phyloP scores from a whole-genome alignment of 768 basidiomycete species.

The Punctularia strigosozonata region DNA sequence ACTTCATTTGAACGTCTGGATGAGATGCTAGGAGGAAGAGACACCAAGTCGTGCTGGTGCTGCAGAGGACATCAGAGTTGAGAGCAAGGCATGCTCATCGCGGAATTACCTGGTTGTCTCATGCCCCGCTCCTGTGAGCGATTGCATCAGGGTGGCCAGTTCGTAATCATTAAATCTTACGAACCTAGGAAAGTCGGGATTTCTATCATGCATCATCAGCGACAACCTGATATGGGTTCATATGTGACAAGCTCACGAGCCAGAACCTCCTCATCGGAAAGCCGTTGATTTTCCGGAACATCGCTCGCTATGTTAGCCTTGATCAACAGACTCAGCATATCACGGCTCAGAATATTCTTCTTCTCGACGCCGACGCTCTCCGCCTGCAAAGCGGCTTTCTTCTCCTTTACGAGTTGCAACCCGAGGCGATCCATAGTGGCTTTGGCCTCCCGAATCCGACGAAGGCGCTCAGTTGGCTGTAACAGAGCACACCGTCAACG shows the following conservation, averaged over 20 bases:
- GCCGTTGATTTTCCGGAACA: slow-evolving; percentile 13
- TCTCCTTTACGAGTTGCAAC: slow-evolving; percentile 7
- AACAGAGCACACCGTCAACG: not conserved
- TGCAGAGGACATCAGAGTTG: no score
- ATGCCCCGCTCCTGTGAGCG: slow-evolving; percentile 2
- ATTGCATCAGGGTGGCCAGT: no score
- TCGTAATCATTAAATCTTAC: no score
- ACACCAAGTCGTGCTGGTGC: slow-evolving; percentile 16
- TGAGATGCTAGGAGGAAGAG: slow-evolving; percentile 21
- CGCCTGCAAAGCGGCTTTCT: slow-evolving; percentile 8
- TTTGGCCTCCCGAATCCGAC: slow-evolving; percentile 1
- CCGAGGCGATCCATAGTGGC: slow-evolving; percentile 9
- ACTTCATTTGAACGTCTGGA: slow-evolving; percentile 21
- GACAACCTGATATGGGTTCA: not conserved
- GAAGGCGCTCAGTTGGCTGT: slow-evolving; percentile 5
- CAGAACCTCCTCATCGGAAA: slow-evolving; percentile 22
- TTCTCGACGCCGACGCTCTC: slow-evolving; percentile 3
- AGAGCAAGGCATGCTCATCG: no score
- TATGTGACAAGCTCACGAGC: slow-evolving; percentile 11
- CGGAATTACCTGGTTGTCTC: slow-evolving; percentile 17
- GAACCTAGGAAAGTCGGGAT: slow-evolving; percentile 20
- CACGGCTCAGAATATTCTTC: slow-evolving; percentile 5
- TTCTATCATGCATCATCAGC: slow-evolving; percentile 9
- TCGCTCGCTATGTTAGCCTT: slow-evolving; percentile 20
- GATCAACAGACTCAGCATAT: slow-evolving; percentile 17